A percentile compares a stretch with the other conserved stretches of the same genome.
phyloP scores from a whole-genome alignment of 2,329 filamentous ascomycete genomes.

The Hypoxylon sp. region DNA sequence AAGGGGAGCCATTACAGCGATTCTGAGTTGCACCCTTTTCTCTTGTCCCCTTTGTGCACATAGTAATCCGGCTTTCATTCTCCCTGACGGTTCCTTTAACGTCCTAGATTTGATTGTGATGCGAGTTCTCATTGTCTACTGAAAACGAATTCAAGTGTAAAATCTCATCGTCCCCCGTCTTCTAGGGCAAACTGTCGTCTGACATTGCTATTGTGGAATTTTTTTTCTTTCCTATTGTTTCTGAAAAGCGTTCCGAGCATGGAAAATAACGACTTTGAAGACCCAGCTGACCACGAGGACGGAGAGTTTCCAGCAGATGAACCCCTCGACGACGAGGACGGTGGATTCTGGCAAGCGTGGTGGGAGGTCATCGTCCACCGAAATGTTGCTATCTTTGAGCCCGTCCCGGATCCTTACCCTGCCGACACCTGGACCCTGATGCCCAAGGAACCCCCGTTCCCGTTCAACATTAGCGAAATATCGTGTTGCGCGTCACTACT shows the following conservation, averaged over 20 bases:
- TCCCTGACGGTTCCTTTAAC: slow-evolving; percentile 11
- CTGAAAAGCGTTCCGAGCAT: background rate
- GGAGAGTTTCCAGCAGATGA: background rate
- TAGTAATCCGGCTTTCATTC: no score
- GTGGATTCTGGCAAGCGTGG: slow-evolving; percentile 19
- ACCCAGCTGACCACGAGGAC: background rate
- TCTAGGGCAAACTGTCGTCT: background rate
- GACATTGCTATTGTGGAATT: background rate
- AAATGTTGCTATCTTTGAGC: background rate
- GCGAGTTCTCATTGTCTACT: slow-evolving; percentile 9
- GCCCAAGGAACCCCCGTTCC: slow-evolving; percentile 27
- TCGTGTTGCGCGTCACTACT: slow-evolving; percentile 31
- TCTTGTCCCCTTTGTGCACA: no score
- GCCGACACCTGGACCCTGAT: slow-evolving; percentile 4
- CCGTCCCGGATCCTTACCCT: background rate
- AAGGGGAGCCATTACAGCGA: no score
- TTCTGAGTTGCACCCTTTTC: no score
- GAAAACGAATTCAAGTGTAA: background rate
- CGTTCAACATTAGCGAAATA: slow-evolving; percentile 27
- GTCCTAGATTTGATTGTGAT: background rate
- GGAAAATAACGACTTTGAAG: background rate
- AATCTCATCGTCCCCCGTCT: background rate
- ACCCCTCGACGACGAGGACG: background rate
- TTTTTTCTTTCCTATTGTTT: no score
- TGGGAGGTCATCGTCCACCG: slow-evolving; percentile 33